These are phyloP conservation scores for Ensete glaucum DNA, from an alignment of 176 grass and related monocot genomes.

Conservation along the genomic window DNA sequence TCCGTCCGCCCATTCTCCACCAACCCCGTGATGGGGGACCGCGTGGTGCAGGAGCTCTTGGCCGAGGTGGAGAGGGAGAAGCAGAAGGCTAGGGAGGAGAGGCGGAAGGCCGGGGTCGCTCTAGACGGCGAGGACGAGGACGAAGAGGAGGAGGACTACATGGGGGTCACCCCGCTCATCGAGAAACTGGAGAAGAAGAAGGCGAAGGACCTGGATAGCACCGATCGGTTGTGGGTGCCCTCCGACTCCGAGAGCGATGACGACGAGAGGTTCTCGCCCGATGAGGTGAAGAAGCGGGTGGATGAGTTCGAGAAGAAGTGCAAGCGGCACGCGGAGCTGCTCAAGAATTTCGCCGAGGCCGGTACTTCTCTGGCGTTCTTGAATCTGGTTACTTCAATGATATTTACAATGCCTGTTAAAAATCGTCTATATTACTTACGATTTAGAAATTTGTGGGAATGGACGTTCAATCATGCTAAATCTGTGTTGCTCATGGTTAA, in stretches of 20 bases:
- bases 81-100: constrained; percentile 24
- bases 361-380: constrained; percentile 25
- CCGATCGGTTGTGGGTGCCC: constrained; percentile 54
- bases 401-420: too few species aligned
- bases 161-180: constrained; percentile 64
- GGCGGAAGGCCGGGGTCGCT: constrained; percentile 13
- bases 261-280: constrained; percentile 58
- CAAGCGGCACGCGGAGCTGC: constrained; percentile 61
- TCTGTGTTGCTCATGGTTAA: not conserved
- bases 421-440: too few species aligned
- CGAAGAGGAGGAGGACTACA: constrained; percentile 66
- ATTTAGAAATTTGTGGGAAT: too few species aligned
- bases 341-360: constrained; percentile 53
- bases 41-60: constrained; percentile 38
- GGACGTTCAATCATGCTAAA: not conserved
- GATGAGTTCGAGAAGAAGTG: constrained; percentile 80
- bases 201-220: constrained; percentile 23
- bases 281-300: constrained; percentile 36
- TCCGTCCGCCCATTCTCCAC: constrained; percentile 4
- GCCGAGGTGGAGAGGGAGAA: constrained; percentile 54
- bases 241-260: constrained; percentile 81
- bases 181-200: constrained; percentile 52
- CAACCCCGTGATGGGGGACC: constrained; percentile 17
- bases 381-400: too few species aligned
- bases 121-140: constrained; percentile 16